Base-by-base conservation (phyloP, 2,329 filamentous ascomycete genomes). In the Helicocarpus griseus region DNA sequence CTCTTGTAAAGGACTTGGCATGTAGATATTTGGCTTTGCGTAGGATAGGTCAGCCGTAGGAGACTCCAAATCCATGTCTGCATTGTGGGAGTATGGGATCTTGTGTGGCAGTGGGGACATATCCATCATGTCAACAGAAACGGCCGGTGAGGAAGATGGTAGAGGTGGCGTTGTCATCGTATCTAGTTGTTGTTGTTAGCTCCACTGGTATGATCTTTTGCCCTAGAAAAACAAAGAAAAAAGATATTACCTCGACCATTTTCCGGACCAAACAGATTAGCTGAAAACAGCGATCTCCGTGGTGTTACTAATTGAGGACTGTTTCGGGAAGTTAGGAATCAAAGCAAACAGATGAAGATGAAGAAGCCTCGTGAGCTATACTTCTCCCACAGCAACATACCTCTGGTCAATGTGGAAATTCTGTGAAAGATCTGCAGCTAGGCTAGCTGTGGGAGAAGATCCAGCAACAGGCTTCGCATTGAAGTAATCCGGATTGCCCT, bases 391-490 rank as follows among this genome's bases (percentile, higher is more conserved):
- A 73, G 17, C 4, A 65, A n/a, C 79, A 60, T 76, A 96, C 91
- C 90, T 96, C 65, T 86, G 89, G 70, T 96, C 90, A 67, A 97
- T 87, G 66, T 91, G 87, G 68, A 97, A 95, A 75, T 97, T 98
- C 67, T 95, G 89, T 53, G 90, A 96, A 61, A 97, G 78, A 71
- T 98, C 93, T 56, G 89, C 90, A 39, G 90, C 91, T 60, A 98
- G 75, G 64, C 88, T 95, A 49, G 89, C 83, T 33, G 89, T 90
- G 5, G 93, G 93, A 52, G 93, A 98, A 19, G 90, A 95, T 46
- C 89, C 88, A 59, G 82, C 82, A 62, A 88, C 76, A 49, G 85
- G 79, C 65, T 87, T 89, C 61, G 86, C 70, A 62, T 78, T 83
- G 74, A 97, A 95, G 74, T 93, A 95, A 69, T 95, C 90, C 33